Base-by-base conservation (phyloP, 495 filamentous ascomycete species). In the Aspergillus diversus region DNA sequence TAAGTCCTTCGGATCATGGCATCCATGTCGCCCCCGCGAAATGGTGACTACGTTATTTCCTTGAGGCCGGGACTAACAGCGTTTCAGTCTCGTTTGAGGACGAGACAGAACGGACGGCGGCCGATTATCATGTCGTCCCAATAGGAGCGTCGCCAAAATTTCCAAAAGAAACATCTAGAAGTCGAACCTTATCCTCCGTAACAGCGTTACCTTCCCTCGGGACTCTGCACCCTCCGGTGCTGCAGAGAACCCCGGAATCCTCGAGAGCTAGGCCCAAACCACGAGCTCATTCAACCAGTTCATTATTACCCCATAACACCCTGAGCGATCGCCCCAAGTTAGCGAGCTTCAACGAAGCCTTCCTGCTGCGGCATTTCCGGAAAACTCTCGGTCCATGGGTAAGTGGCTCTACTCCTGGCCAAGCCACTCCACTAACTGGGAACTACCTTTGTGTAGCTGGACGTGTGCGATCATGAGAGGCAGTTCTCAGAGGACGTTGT, bases 101-200 rank as follows among this genome's bases (percentile, higher is more conserved):
- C 63, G 77, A 80, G 59, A 80, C 77, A 46, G 71, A 76, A 32
- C 74, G 74, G 55, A 80, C 75, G 7, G 77, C 77, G 27, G 69
- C 75, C 12, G 77, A 80, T 61, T 80, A 80, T 55, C 66, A 73
- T 60, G 70, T 80, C 46, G 60, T 80, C 16, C 57, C 73, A 8
- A 59, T 68, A 15, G 67, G 49, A 21, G 56, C 60, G 12, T 61
- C 66, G 8, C 64, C 69, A 48, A 61, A 65, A 6, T 59, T 51
- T 35, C 63, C 63, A 16, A 65, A 69, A 63, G 70, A 71, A 54
- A 53, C 69, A 21, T 73, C 72, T 3, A 69, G 73, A 53, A 63
- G 63, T 57, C 72, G 54, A 33, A 71, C 72, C 1, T 71, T 71
- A 0, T 52, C 71, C 16, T 74, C 74, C 17, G 72, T 72, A 5